phyloP scores from a whole-genome alignment of 495 filamentous ascomycete genomes.

The Jackrogersella multiformis region DNA sequence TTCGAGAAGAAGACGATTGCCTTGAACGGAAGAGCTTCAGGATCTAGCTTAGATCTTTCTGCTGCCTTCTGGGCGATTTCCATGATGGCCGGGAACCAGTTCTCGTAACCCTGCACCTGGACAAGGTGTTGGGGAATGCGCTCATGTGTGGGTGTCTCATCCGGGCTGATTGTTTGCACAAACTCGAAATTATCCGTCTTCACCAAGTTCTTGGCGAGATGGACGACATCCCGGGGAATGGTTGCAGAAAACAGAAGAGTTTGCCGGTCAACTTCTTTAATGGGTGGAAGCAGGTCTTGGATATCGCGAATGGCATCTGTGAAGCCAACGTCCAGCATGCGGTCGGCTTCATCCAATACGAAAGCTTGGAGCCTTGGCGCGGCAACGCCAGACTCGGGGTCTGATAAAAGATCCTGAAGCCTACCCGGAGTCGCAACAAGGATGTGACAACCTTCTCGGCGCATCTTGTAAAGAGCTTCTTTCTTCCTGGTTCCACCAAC shows the following conservation, averaged over 20 bases:
- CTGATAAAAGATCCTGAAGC: conserved; percentile 82
- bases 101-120: conserved; percentile 71
- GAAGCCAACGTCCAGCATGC: conserved; percentile 91
- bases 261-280: conserved; percentile 70
- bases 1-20: conserved; percentile 90
- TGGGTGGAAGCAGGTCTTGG: conserved; percentile 69
- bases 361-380: conserved; percentile 80
- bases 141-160: conserved; percentile 86
- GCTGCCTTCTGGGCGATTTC: conserved; percentile 74
- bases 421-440: conserved; percentile 92
- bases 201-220: conserved; percentile 69
- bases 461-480: conserved; percentile 67
- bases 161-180: conserved; percentile 79
- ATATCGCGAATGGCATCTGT: conserved; percentile 79
- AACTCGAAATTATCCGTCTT: conserved; percentile 73
- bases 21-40: conserved; percentile 76
- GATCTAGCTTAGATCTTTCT: conserved; percentile 44
- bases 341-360: conserved; percentile 94
- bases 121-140: conserved; percentile 81
- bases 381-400: conserved; percentile 68
- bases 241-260: conserved; percentile 96
- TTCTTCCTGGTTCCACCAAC: conserved; percentile 88
- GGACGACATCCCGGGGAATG: conserved; percentile 82
- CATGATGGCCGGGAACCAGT: conserved; percentile 76
- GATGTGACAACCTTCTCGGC: conserved; percentile 81